Conservation (phyloP, 371 early-diverging fungal genomes). For the Conidiobolus incongruus region DNA sequence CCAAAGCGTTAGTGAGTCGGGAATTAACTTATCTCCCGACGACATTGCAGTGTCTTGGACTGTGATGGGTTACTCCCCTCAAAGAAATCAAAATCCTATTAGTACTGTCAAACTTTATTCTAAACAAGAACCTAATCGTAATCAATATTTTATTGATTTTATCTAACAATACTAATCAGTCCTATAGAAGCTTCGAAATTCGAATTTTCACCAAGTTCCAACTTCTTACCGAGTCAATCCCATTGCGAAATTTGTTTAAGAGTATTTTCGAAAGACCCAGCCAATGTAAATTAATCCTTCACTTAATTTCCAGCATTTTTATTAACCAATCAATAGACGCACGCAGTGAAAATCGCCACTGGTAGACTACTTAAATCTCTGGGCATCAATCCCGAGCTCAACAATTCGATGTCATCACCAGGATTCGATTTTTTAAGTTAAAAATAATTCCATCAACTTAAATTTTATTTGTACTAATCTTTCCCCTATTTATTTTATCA, state of each 20-base stretch:
- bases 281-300: conserved; percentile 16
- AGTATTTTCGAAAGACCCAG: conserved; percentile 31
- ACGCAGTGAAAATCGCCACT: neutral
- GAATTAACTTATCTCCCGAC: conserved; percentile 6
- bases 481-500: too few relatives aligned
- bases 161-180: neutral
- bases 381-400: neutral
- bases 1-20: conserved; percentile 24
- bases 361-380: neutral
- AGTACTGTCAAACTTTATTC: conserved; percentile 60
- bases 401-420: too few relatives aligned
- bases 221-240: conserved; percentile 43
- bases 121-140: conserved; percentile 30
- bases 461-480: too few relatives aligned
- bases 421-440: too few relatives aligned
- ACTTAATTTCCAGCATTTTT: neutral
- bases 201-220: conserved; percentile 23
- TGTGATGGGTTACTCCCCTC: conserved; percentile 69
- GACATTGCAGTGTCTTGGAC: conserved; percentile 8
- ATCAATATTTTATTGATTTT: neutral
- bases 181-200: neutral
- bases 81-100: conserved; percentile 66
- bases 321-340: neutral
- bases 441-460: too few relatives aligned
- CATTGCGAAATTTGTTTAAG: conserved; percentile 42